Percentiles rank a stretch among this genome's conserved stretches.
Conservation (phyloP, 345 rosid species). For the Pistacia integerrima region DNA sequence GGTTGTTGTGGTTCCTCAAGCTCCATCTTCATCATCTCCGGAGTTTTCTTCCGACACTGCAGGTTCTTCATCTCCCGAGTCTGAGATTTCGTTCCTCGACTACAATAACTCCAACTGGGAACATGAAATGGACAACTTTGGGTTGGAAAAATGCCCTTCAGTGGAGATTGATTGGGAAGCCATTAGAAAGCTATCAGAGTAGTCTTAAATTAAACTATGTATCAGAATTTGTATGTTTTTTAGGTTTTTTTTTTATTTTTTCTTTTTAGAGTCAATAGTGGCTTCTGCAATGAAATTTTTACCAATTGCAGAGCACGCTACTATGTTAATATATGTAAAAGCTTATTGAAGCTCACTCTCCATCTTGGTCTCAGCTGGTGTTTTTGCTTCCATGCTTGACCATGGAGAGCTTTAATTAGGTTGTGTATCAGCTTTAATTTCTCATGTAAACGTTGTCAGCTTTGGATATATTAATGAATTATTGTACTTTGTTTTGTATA, state of each 20-base stretch:
- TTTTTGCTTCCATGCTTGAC: conserved; percentile 19
- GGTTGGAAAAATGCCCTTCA: conserved; percentile 72
- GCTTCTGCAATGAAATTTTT: conserved; percentile 61
- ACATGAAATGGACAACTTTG: conserved; percentile 39
- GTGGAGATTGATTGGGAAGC: conserved; percentile 94
- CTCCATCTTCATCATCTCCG: conserved; percentile 31
- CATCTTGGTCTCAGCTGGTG: conserved; percentile 8
- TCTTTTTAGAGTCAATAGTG: conserved; percentile 20
- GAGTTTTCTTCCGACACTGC: conserved; percentile 40
- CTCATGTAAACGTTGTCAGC: conserved; percentile 14
- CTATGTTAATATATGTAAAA: neutral
- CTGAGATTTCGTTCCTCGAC: conserved; percentile 52
- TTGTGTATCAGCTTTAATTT: neutral
- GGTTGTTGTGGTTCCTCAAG: neutral
- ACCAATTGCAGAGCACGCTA: conserved; percentile 48
- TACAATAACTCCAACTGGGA: conserved; percentile 50
- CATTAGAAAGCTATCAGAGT: conserved; percentile 47
- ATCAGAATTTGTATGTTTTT: neutral
- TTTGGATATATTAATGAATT: neutral
- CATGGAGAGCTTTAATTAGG: neutral
- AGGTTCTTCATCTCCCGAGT: conserved; percentile 69
- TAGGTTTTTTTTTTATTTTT: neutral
- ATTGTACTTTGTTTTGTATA: neutral
- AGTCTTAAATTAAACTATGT: no score
- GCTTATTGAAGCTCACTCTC: neutral